Percentiles rank a stretch among this genome's conserved stretches.
phyloP scores from a whole-genome alignment of 495 filamentous ascomycete genomes.

The Lasiosphaeria miniovina region DNA sequence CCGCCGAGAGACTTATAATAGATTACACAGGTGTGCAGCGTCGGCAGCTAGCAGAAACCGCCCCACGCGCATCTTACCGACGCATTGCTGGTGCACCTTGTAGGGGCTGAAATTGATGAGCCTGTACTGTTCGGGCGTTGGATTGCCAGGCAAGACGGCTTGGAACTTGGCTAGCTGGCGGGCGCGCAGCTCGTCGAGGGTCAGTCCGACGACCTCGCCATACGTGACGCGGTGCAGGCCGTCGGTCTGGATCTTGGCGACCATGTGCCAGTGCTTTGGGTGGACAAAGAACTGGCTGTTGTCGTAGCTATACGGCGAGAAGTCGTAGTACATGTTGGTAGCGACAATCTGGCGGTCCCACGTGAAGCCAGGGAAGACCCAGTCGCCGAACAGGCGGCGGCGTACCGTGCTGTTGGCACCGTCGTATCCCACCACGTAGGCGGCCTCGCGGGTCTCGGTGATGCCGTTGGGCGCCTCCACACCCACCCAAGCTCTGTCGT shows the following conservation, averaged over 20 bases:
- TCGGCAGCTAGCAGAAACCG: conserved; percentile 54
- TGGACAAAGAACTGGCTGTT: conserved; percentile 55
- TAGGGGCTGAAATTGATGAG: conserved; percentile 50
- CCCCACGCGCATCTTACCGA: conserved; percentile 46
- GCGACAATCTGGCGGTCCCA: conserved; percentile 59
- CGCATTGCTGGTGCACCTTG: conserved; percentile 54
- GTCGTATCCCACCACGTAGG: conserved; percentile 58
- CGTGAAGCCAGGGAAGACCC: conserved; percentile 54
- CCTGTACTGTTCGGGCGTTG: conserved; percentile 50
- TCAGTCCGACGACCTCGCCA: conserved; percentile 45
- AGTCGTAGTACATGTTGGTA: conserved; percentile 47
- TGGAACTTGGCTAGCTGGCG: conserved; percentile 48
- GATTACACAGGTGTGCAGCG: conserved; percentile 53
- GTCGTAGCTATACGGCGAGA: conserved; percentile 34
- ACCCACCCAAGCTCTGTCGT: conserved; percentile 40
- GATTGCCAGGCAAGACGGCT: conserved; percentile 51
- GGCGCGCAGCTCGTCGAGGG: conserved; percentile 42
- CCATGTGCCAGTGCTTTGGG: conserved; percentile 52
- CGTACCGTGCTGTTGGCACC: conserved; percentile 56
- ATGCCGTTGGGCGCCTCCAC: conserved; percentile 33
- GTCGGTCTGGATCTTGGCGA: conserved; percentile 49
- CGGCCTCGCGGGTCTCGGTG: conserved; percentile 17
- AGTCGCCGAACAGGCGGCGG: conserved; percentile 52
- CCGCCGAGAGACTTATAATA: conserved; percentile 34
- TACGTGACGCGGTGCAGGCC: conserved; percentile 58